These are phyloP conservation scores for Trametes gibbosa DNA, from an alignment of 768 basidiomycete genomes.

Conservation along the genomic window DNA sequence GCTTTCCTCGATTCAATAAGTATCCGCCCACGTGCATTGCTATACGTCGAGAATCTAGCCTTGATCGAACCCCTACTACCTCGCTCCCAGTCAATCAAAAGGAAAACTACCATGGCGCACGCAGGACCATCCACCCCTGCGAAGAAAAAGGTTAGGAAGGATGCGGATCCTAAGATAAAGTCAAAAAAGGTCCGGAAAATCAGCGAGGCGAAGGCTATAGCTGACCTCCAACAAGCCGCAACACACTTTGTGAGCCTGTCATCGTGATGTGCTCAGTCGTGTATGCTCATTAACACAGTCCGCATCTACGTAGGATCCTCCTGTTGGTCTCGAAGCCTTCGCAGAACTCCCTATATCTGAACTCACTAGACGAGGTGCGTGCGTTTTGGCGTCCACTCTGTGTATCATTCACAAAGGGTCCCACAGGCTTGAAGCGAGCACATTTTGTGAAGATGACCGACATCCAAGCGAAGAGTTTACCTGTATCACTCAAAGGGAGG, in stretches of 20 bases:
- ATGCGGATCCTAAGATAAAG: slow-evolving; percentile 16
- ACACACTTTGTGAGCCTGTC: slow-evolving; percentile 46
- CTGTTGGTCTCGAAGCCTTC: slow-evolving; percentile 56
- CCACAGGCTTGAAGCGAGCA: slow-evolving; percentile 76
- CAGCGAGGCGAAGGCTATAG: slow-evolving; percentile 48
- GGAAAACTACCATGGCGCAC: slow-evolving; percentile 9
- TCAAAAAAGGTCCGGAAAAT: slow-evolving; percentile 40
- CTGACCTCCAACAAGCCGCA: slow-evolving; percentile 47
- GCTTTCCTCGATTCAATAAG: too few species aligned
- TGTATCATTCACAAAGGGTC: not conserved
- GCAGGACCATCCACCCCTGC: slow-evolving; percentile 18
- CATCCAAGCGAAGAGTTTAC: slow-evolving; percentile 61
- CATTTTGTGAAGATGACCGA: slow-evolving; percentile 89
- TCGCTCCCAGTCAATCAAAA: too few species aligned
- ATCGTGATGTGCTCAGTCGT: not conserved
- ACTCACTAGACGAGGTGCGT: slow-evolving; percentile 66
- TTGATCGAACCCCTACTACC: too few species aligned
- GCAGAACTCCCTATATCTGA: slow-evolving; percentile 76
- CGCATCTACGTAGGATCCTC: slow-evolving; percentile 41
- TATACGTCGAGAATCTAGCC: too few species aligned
- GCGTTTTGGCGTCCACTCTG: not conserved
- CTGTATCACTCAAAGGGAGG: slow-evolving; percentile 55
- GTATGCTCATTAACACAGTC: slow-evolving; percentile 20
- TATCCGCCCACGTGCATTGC: too few species aligned
- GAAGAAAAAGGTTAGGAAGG: slow-evolving; percentile 10